Evolutionary conservation across 1,139 yeast species (phyloP), one percentile per base, ranked within the genome.

Genomic region (Suhomyces choctaworum): DNA sequence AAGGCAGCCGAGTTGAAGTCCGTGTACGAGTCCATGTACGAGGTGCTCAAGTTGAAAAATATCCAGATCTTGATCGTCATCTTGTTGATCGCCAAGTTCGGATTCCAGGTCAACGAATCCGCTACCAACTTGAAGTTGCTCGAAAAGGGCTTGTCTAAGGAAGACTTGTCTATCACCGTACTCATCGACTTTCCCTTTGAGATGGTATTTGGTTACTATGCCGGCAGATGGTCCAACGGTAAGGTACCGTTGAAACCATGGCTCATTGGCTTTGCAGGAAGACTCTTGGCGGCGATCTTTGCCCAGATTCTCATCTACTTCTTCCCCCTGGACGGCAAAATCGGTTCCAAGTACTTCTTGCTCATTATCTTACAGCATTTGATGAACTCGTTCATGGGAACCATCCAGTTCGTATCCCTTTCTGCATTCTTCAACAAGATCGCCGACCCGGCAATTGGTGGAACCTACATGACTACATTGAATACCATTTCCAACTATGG

Each of bases 181-280:
- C 64, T 92, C 35, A 86, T 94, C 34, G 97, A 92, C 57, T 92
- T 92, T 61, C 99, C 99, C 6, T 89, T 92, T 61, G 98, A 94
- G 58, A 83, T 92, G 58, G 63, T 92, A 3, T 90, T 92, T 62
- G 97, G 98, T 0, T 92, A 89, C 58, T 90, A 89, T 52, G 96
- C 96, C 2, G 98, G 96, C 4, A 79, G 89, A 50, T 89, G 97
- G 97, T 86, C 96, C 0, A 75, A 82, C 0, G 92, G 94, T 0
- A 66, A 71, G 30, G 63, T 73, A 15, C 78, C 96, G 0, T 69
- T 92, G 37, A 73, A 73, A 31, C 97, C 98, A 1, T 92, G 98
- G 98, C 58, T 90, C 50, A 72, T 76, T 56, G 98, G 95, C 0
- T 92, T 82, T 58, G 62, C 85, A n/a, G 97, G 97, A 3, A 70